phyloP scores from a whole-genome alignment of 2,329 filamentous ascomycete species.

The Coniochaeta sp. region DNA sequence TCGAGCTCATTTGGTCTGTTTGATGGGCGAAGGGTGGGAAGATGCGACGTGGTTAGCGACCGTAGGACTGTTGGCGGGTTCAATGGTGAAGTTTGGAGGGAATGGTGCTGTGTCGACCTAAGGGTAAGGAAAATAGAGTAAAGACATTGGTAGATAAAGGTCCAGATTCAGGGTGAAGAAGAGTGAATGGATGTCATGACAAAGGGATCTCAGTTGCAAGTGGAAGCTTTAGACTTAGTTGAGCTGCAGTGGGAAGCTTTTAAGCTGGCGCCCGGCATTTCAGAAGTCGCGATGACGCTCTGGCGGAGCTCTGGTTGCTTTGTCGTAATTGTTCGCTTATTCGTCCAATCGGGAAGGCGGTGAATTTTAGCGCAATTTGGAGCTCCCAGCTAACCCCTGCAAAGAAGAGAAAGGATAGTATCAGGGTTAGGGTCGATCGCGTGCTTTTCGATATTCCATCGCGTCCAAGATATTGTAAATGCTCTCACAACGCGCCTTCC shows the following conservation, averaged over 20 bases:
- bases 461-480: background rate
- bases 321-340: background rate
- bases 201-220: too few species aligned
- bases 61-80: background rate
- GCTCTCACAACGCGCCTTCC: background rate
- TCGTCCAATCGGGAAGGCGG: background rate
- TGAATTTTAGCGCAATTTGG: background rate
- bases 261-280: background rate
- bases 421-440: background rate
- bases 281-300: background rate
- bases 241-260: too few species aligned
- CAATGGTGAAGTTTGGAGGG: background rate
- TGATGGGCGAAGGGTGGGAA: background rate
- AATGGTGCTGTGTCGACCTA: background rate
- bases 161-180: background rate
- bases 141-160: background rate
- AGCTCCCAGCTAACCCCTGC: background rate
- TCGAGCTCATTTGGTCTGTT: conserved; percentile 13
- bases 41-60: background rate
- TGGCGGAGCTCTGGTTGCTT: background rate
- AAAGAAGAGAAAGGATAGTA: background rate
- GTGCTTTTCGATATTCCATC: background rate
- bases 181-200: background rate
- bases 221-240: too few species aligned
- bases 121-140: background rate